Percentiles rank a stretch among this genome's conserved stretches.
These are phyloP conservation scores for Penicillium bialowiezense DNA, from an alignment of 495 filamentous ascomycete genomes.

Conservation along the genomic window DNA sequence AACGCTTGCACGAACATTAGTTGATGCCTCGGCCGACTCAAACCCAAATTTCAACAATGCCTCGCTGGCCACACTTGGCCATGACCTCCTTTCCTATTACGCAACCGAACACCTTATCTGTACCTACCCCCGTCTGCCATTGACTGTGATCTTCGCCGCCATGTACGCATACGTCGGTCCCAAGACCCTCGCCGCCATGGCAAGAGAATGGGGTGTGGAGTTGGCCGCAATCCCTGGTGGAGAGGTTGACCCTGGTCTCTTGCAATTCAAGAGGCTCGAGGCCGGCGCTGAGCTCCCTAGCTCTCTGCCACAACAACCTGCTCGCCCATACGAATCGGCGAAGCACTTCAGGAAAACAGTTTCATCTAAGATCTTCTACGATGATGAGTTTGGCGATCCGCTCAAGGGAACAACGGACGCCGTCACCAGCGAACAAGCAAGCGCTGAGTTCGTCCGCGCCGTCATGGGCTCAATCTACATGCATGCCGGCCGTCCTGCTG, in stretches of 20 bases:
- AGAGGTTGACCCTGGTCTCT: constrained; percentile 89
- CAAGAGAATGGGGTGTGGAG: constrained; percentile 88
- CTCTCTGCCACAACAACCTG: constrained; percentile 15
- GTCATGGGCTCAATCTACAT: constrained; percentile 81
- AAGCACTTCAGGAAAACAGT: constrained; percentile 67
- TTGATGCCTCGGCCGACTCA: constrained; percentile 78
- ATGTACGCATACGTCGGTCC: constrained; percentile 78
- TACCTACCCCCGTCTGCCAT: constrained; percentile 84
- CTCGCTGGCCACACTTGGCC: constrained; percentile 76
- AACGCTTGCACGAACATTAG: constrained; percentile 79
- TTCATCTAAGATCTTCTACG: constrained; percentile 68
- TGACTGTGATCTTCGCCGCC: constrained; percentile 75
- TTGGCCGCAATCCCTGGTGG: constrained; percentile 74
- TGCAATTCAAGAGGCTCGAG: constrained; percentile 69
- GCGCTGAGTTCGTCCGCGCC: constrained; percentile 71
- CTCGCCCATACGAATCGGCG: constrained; percentile 41
- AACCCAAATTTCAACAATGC: constrained; percentile 76
- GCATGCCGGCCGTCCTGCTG: constrained; percentile 65
- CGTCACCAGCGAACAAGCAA: constrained; percentile 47
- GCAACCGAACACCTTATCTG: constrained; percentile 81
- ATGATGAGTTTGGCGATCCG: constrained; percentile 75
- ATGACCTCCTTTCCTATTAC: constrained; percentile 80
- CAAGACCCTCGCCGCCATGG: constrained; percentile 64
- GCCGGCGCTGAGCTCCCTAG: constrained; percentile 51
- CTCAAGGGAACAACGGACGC: constrained; percentile 22